phyloP scores from a whole-genome alignment of 352 stramenopile species.

The Phytophthora fragariae region DNA sequence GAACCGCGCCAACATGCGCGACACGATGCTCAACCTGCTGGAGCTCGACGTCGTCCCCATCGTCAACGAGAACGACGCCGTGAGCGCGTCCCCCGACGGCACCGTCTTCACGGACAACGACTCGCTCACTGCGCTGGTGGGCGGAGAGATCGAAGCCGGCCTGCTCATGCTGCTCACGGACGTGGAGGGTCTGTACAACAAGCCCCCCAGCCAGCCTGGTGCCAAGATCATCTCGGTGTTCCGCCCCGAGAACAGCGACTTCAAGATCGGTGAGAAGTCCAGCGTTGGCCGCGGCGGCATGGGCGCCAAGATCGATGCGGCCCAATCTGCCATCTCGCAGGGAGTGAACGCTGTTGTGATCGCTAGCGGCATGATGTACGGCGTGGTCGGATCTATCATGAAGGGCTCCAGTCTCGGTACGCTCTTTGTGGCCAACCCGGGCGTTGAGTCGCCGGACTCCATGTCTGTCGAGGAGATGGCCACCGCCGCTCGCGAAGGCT shows the following conservation, averaged over 20 bases:
- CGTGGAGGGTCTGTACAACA: conserved; percentile 97
- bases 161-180: conserved; percentile 97
- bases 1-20: conserved; percentile 85
- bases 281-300: conserved; percentile 94
- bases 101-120: conserved; percentile 98
- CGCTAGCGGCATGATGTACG: conserved; percentile 93
- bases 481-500: conserved; percentile 78
- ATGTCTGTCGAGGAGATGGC: conserved; percentile 84
- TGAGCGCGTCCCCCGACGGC: conserved; percentile 83
- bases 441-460: conserved; percentile 40
- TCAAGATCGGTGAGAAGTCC: conserved; percentile 86
- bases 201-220: conserved; percentile 75
- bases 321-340: conserved; percentile 86
- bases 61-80: conserved; percentile 99
- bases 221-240: conserved; percentile 86
- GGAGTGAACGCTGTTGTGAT: conserved; percentile 95
- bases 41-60: conserved; percentile 98
- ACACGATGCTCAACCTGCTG: conserved; percentile 93
- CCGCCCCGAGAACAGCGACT: conserved; percentile 57
- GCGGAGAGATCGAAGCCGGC: conserved; percentile 92
- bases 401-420: conserved; percentile 84
- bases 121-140: conserved; percentile 89
- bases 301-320: conserved; percentile 94
- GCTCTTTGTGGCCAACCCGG: conserved; percentile 85
- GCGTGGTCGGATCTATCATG: conserved; percentile 91